Percentiles rank a stretch among this genome's conserved stretches.
phyloP scores from a whole-genome alignment of 1,139 yeast species.

The Protomyces macrosporus region DNA sequence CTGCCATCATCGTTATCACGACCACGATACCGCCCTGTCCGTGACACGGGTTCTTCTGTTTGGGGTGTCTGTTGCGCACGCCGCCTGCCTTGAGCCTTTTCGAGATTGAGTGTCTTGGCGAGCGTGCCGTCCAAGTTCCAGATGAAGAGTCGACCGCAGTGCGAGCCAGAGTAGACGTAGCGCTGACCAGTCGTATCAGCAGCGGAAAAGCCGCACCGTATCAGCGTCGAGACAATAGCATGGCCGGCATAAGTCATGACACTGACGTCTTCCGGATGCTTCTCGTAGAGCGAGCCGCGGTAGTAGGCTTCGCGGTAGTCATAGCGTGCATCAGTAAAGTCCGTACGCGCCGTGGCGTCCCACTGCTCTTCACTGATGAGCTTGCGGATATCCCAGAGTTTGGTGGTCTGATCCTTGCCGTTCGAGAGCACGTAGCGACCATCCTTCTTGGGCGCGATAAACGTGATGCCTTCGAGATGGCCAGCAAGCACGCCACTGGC shows the following conservation, averaged over 20 bases:
- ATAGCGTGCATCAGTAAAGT: slow-evolving; percentile 32
- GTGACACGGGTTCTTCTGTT: background rate
- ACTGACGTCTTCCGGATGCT: slow-evolving; percentile 36
- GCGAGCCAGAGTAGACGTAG: slow-evolving; percentile 39
- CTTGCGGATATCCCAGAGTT: slow-evolving; percentile 39
- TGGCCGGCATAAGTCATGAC: slow-evolving; percentile 39
- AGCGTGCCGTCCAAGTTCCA: slow-evolving; percentile 39
- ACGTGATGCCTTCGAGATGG: slow-evolving; percentile 55
- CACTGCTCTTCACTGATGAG: slow-evolving; percentile 30
- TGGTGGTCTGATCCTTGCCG: slow-evolving; percentile 38
- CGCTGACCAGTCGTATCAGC: slow-evolving; percentile 35
- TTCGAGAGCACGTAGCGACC: slow-evolving; percentile 37
- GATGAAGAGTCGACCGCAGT: slow-evolving; percentile 37
- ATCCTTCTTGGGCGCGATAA: slow-evolving; percentile 36
- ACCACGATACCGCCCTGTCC: slow-evolving; percentile 24
- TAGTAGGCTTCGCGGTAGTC: slow-evolving; percentile 36
- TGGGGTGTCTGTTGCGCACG: background rate
- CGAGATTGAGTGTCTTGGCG: slow-evolving; percentile 27
- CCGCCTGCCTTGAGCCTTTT: background rate
- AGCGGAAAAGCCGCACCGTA: slow-evolving; percentile 40
- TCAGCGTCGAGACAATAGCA: slow-evolving; percentile 36
- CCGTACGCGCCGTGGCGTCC: slow-evolving; percentile 23
- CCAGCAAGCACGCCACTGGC: slow-evolving; percentile 62
- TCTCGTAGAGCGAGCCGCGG: slow-evolving; percentile 32
- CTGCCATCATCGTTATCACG: background rate